phyloP scores from a whole-genome alignment of 306 rosid species.

The Prinsepia uniflora region DNA sequence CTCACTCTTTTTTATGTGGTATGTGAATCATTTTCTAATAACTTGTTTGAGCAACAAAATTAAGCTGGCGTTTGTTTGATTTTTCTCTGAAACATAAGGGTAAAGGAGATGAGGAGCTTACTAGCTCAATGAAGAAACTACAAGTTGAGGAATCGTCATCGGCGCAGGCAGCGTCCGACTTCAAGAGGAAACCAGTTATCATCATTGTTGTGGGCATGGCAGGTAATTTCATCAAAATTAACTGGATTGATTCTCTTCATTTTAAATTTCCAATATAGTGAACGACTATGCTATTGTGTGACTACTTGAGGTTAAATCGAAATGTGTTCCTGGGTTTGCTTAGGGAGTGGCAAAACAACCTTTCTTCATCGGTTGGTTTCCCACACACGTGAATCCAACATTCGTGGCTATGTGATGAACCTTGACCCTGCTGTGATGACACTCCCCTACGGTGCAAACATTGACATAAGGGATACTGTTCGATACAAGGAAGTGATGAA shows the following conservation, averaged over 20 bases:
- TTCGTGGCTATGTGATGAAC: conserved; percentile 76
- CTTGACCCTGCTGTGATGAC: conserved; percentile 94
- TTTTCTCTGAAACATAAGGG: conserved; percentile 40
- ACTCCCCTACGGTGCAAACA: conserved; percentile 71
- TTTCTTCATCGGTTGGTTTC: conserved; percentile 72
- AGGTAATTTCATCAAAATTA: conserved; percentile 33
- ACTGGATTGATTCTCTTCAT: conserved; percentile 1
- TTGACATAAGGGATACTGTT: conserved; percentile 91
- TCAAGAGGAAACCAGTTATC: conserved; percentile 77
- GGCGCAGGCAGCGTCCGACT: conserved; percentile 43
- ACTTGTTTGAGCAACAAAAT: no score
- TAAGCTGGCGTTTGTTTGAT: conserved; percentile 20
- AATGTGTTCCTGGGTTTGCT: conserved; percentile 24
- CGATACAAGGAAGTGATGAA: conserved; percentile 93
- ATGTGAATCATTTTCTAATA: no score
- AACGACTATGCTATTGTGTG: neutral
- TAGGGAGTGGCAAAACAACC: conserved; percentile 94
- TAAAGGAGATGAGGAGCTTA: conserved; percentile 52
- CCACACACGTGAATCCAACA: conserved; percentile 49
- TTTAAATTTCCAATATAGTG: neutral
- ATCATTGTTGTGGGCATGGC: conserved; percentile 92
- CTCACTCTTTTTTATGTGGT: no score
- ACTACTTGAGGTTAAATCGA: neutral
- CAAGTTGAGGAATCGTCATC: conserved; percentile 61
- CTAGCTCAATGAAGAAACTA: conserved; percentile 55